Evolutionary conservation across 192 early-diverging fungal genomes (phyloP).

Genomic region (Linnemannia elongata): DNA sequence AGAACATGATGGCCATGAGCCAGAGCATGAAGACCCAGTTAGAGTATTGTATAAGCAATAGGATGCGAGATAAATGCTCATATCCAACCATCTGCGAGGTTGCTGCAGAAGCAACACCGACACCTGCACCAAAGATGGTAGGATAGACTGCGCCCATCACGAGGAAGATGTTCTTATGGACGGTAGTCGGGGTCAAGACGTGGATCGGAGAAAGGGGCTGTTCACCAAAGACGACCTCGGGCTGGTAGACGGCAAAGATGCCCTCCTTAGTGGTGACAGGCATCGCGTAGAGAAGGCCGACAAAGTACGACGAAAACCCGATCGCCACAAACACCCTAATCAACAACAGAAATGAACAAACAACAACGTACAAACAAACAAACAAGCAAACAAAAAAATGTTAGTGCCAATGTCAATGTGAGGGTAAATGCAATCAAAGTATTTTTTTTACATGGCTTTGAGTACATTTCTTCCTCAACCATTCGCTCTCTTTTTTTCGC

Average conservation of each 20-base stretch:
- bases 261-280: conserved; percentile 43
- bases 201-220: conserved; percentile 37
- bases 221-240: conserved; percentile 27
- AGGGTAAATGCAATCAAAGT: neutral
- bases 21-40: conserved; percentile 55
- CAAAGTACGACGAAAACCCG: conserved; percentile 54
- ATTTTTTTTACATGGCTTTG: neutral
- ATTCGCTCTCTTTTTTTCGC: neutral
- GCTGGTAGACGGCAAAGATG: conserved; percentile 50
- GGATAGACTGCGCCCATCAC: conserved; percentile 52
- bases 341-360: neutral
- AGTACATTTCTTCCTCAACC: neutral
- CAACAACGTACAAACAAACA: neutral
- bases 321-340: conserved; percentile 50
- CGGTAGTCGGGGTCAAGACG: conserved; percentile 44
- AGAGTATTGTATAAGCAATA: conserved; percentile 40
- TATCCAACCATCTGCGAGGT: conserved; percentile 35
- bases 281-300: conserved; percentile 52
- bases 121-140: conserved; percentile 28
- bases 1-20: conserved; percentile 54
- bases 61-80: conserved; percentile 14
- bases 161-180: conserved; percentile 46
- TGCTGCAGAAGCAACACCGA: conserved; percentile 35
- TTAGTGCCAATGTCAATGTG: neutral
- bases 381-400: neutral